Evolutionary conservation across 2,329 filamentous ascomycete species (phyloP), one percentile per base, ranked within the genome.

Genomic region (Xylariomycetidae sp.): DNA sequence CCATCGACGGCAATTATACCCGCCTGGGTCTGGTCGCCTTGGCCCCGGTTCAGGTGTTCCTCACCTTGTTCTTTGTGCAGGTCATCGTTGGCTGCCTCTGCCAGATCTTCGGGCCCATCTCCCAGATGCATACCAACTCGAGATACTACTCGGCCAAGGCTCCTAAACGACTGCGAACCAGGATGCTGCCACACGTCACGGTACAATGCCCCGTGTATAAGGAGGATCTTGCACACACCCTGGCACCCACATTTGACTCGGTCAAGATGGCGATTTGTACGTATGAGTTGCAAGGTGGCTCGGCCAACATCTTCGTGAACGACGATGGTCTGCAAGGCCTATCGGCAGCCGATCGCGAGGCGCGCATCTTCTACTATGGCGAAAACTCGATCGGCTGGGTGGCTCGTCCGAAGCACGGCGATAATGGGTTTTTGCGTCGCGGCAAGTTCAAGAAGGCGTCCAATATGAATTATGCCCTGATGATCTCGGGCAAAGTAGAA

Each of bases 191-290:
- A 2, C 84, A 86, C 52, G 70, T 86, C 43, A 90, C 85, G 3
- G 83, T 93, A 25, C 86, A 94, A 53, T 89, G 85, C 56, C 86
- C 86, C 4, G 84, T 93, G 0, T 93, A 92, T 65, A 92, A 90
- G 58, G 86, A 93, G 57, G 85, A 85, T 44, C 69, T 93, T 3
- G 64, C 64, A 22, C 76, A 68, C 40, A 86, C 93, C 57, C 88
- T 89, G 49, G 73, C 70, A 14, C 85, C 85, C 6, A 90, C 85
- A 0, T 75, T 89, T 49, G 78, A 77, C 50, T 88, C 83, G 2
- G 72, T 89, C 60, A 87, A 87, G 61, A 73, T 81, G 48, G 82
- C 82, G 42, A 85, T 86, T 53, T 82, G 79, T 19, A 85, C 79
- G 0, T 87, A 86, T 50, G 82, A 86, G 53, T 67, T 85, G 13